These are phyloP conservation scores for Ceratopteris richardii DNA, from an alignment of 75 land plant genomes.

Conservation along the genomic window DNA sequence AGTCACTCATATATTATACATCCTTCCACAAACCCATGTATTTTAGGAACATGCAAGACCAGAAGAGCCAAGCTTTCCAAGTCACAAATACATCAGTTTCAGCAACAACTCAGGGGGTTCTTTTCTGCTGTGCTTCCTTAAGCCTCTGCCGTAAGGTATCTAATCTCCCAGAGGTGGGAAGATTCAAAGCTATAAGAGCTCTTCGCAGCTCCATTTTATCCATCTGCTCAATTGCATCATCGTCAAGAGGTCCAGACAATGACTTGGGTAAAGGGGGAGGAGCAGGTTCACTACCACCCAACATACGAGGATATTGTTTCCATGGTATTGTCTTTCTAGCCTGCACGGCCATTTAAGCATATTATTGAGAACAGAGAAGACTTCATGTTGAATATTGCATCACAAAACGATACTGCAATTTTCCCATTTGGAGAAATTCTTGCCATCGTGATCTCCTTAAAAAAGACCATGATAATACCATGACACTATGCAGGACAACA, in stretches of 20 bases:
- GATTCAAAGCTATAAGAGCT: conserved; percentile 35
- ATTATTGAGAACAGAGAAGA: too few species aligned
- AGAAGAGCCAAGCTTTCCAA: too few species aligned
- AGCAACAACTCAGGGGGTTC: neutral
- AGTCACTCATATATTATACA: neutral
- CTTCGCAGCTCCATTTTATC: conserved; percentile 31
- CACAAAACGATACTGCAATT: too few species aligned
- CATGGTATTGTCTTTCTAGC: conserved; percentile 40
- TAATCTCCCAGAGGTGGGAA: conserved; percentile 39
- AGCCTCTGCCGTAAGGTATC: conserved; percentile 32
- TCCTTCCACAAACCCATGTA: neutral
- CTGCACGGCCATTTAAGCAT: conserved; percentile 9
- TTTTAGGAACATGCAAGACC: neutral
- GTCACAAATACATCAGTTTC: neutral
- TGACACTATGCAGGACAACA: neutral
- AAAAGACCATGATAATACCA: too few species aligned
- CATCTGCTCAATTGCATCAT: conserved; percentile 35
- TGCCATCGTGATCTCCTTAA: too few species aligned
- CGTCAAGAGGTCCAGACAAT: conserved; percentile 20
- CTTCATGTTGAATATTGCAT: too few species aligned
- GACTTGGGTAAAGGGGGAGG: conserved; percentile 47
- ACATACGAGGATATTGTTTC: conserved; percentile 40
- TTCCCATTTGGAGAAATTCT: too few species aligned
- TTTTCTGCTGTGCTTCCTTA: conserved; percentile 30
- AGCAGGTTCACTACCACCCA: conserved; percentile 43